These are phyloP conservation scores for Penicillium crystallinum DNA, from an alignment of 495 filamentous ascomycete species.

Conservation along the genomic window DNA sequence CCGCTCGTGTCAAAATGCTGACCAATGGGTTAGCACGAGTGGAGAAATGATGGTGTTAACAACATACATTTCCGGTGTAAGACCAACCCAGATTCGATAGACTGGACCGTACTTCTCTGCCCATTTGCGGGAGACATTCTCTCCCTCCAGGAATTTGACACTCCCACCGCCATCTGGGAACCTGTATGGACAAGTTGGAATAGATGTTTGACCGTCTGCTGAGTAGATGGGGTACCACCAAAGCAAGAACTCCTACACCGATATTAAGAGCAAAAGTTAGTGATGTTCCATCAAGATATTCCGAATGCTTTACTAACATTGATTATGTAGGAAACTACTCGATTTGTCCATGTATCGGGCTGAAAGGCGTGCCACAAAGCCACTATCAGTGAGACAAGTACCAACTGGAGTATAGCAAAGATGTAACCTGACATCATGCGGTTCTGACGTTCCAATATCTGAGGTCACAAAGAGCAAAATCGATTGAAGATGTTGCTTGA, in stretches of 20 bases:
- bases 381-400: background rate
- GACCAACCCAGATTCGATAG: constrained; percentile 1
- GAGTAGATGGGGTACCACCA: background rate
- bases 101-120: constrained; percentile 4
- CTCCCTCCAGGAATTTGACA: constrained; percentile 33
- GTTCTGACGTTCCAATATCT: background rate
- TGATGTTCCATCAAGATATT: background rate
- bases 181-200: constrained; percentile 33
- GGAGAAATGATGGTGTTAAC: background rate
- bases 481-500: background rate
- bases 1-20: background rate
- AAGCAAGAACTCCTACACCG: background rate
- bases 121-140: constrained; percentile 53
- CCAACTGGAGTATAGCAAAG: background rate
- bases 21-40: background rate
- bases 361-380: background rate
- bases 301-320: background rate
- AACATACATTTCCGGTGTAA: background rate
- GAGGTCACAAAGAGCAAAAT: background rate
- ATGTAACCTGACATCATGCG: background rate
- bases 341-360: background rate
- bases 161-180: background rate
- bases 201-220: constrained; percentile 12
- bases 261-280: background rate
- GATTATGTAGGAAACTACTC: background rate